Evolutionary conservation across 2,329 filamentous ascomycete species (phyloP).

Genomic region (Fusarium circinatum): DNA sequence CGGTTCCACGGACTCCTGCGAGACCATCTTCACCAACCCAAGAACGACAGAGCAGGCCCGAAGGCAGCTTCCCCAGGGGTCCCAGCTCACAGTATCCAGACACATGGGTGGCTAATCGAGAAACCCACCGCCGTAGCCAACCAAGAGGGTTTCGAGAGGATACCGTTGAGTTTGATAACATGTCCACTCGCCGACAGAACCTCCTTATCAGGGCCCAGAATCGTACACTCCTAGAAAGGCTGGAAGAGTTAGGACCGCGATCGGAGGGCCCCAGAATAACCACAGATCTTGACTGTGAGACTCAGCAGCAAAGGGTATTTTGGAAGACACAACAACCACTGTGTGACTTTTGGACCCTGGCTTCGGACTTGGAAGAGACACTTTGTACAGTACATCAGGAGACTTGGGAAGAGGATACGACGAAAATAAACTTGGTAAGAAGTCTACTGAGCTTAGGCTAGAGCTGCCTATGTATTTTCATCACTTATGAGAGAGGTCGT

Average conservation of each 20-base stretch:
- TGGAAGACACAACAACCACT: neutral
- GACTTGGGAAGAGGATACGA: neutral
- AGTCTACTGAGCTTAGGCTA: neutral
- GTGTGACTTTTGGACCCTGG: neutral
- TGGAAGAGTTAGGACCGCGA: neutral
- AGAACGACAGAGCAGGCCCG: neutral
- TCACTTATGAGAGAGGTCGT: neutral
- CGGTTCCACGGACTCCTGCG: rapidly evolving
- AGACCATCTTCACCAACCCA: neutral
- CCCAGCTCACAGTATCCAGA: neutral
- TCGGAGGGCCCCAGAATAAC: neutral
- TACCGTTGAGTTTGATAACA: neutral
- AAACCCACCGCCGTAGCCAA: too few relatives aligned
- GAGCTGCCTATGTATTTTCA: neutral
- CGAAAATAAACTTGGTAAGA: neutral
- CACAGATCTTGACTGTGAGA: neutral
- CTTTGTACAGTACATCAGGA: neutral
- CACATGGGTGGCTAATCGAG: neutral
- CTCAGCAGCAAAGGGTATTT: neutral
- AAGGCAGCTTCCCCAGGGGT: rapidly evolving
- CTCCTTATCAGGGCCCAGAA: neutral
- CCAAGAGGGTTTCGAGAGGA: constrained; percentile 9
- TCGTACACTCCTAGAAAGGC: rapidly evolving
- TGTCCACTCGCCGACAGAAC: constrained; percentile 1
- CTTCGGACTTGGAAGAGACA: neutral